Percentiles rank a stretch among this genome's conserved stretches.
Evolutionary conservation across 2,329 filamentous ascomycete species (phyloP).

Genomic region (Sphaerulina vaccinii): DNA sequence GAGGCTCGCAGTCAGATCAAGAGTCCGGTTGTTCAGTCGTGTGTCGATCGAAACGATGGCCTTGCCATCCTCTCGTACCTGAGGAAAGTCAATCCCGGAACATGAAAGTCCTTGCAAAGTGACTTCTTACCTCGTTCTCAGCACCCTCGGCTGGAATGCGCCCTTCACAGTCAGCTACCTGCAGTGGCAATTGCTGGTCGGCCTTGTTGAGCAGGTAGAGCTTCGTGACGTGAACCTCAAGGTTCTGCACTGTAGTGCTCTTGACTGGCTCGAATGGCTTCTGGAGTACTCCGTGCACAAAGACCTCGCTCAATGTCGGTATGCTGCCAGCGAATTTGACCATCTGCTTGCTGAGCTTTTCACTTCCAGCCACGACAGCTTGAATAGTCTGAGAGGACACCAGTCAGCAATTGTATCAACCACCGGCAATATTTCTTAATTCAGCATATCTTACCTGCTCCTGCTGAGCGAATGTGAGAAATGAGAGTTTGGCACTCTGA

Average conservation of each 20-base stretch:
- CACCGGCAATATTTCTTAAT: not conserved
- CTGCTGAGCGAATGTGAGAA: slow-evolving; percentile 77
- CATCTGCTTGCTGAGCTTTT: slow-evolving; percentile 74
- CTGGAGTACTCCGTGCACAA: slow-evolving; percentile 77
- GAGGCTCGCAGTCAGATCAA: slow-evolving; percentile 88
- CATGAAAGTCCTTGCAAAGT: too few species aligned
- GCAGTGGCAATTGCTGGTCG: slow-evolving; percentile 60
- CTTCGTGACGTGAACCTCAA: slow-evolving; percentile 86
- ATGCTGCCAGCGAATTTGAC: slow-evolving; percentile 83
- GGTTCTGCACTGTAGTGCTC: slow-evolving; percentile 74
- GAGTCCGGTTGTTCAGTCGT: slow-evolving; percentile 84
- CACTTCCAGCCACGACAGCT: slow-evolving; percentile 59
- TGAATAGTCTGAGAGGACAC: slow-evolving; percentile 72
- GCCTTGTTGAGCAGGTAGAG: slow-evolving; percentile 73
- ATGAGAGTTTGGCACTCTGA: slow-evolving; percentile 88
- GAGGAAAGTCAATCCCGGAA: too few species aligned
- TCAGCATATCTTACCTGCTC: slow-evolving; percentile 44
- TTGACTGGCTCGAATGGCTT: slow-evolving; percentile 85
- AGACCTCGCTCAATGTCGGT: slow-evolving; percentile 74
- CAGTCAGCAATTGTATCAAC: too few species aligned
- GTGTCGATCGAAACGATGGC: slow-evolving; percentile 80
- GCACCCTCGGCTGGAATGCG: slow-evolving; percentile 49
- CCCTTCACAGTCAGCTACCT: slow-evolving; percentile 53
- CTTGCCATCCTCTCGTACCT: slow-evolving; percentile 46
- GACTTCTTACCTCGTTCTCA: slow-evolving; percentile 43